Percentiles rank a stretch among this genome's conserved stretches.
These are phyloP conservation scores for Herpotrichia juniperi DNA, from an alignment of 2,329 filamentous ascomycete genomes.

Conservation along the genomic window DNA sequence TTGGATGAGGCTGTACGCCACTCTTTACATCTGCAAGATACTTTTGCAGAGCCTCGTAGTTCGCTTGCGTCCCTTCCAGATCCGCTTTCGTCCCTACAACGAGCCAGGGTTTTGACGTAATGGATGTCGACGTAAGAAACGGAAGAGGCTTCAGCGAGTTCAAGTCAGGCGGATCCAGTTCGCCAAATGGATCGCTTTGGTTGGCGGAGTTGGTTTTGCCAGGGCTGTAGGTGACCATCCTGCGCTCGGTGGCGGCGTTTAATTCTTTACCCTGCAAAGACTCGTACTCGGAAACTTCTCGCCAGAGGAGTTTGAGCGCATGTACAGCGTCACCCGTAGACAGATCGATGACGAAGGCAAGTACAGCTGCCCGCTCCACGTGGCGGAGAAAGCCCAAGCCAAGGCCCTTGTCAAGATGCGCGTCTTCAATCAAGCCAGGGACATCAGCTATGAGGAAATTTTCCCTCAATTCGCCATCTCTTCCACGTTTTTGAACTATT, in stretches of 20 bases:
- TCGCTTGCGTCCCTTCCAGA: slow-evolving; percentile 75
- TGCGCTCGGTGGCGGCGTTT: slow-evolving; percentile 67
- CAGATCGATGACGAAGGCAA: slow-evolving; percentile 93
- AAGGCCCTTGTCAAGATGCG: slow-evolving; percentile 88
- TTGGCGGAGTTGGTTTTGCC: slow-evolving; percentile 17
- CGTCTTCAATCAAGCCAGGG: slow-evolving; percentile 88
- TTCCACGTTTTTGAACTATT: slow-evolving; percentile 51
- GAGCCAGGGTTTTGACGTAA: slow-evolving; percentile 96
- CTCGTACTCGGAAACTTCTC: slow-evolving; percentile 88
- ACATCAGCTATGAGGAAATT: slow-evolving; percentile 96
- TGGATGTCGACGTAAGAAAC: slow-evolving; percentile 65
- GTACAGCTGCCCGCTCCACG: slow-evolving; percentile 88
- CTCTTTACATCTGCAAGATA: slow-evolving; percentile 73
- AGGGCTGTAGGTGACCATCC: slow-evolving; percentile 61
- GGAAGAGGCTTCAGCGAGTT: slow-evolving; percentile 47
- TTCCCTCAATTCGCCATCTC: slow-evolving; percentile 65
- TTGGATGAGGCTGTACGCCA: slow-evolving; percentile 73
- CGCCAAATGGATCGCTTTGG: slow-evolving; percentile 18
- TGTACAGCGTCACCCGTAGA: slow-evolving; percentile 77
- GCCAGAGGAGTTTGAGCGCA: slow-evolving; percentile 84
- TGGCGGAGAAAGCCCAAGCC: slow-evolving; percentile 92
- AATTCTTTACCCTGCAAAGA: slow-evolving; percentile 76
- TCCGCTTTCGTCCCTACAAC: slow-evolving; percentile 95
- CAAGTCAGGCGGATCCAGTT: slow-evolving; percentile 29
- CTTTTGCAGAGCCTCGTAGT: slow-evolving; percentile 71